Base-by-base conservation (phyloP, 2,329 filamentous ascomycete genomes). In the Exophiala spinifera region DNA sequence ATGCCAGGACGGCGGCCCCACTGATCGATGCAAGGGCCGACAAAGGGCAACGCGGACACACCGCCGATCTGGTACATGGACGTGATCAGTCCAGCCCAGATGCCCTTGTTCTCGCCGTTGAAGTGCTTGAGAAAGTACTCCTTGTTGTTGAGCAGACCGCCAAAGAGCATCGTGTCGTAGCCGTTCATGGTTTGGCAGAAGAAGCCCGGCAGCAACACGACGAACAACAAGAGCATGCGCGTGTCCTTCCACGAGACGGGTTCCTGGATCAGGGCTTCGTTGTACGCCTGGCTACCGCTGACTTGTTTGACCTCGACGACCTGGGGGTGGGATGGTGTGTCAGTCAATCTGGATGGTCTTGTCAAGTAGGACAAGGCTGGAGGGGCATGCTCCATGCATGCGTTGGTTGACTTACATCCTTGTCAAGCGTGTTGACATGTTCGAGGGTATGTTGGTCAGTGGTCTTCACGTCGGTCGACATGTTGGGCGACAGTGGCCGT, bases 101-200 rank as follows among this genome's bases (percentile, higher is more conserved):
- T 69, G 23, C 76, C 76, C 13, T 68, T 67, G 45, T 70, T 70
- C 11, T 65, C 61, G 25, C 70, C 74, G 33, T 72, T 57, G 65
- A 76, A 78, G 61, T 71, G 73, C 4, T 67, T 60, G 34, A 72
- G 65, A 66, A 77, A 77, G 14, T 63, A 58, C 23, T 69, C 69
- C 45, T 59, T 63, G 68, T 82, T 81, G 36, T 76, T 73, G 15
- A 77, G 65, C 15, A 82, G 66, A 33, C 76, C 76, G 53, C 76
- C 77, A 63, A 82, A 79, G 46, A 85, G 73, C 23, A 77, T 80
- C 34, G 79, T 79, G 60, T 84, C 81, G 59, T 79, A 83, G 23
- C 80, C 80, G 65, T 82, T 81, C 73, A 79, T 76, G 7, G 77
- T 80, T 20, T 76, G 78, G 56, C 70, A 73, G 59, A 74, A 70